Conservation (phyloP, 2,329 filamentous ascomycete genomes). For the Phialemoniopsis sp. region DNA sequence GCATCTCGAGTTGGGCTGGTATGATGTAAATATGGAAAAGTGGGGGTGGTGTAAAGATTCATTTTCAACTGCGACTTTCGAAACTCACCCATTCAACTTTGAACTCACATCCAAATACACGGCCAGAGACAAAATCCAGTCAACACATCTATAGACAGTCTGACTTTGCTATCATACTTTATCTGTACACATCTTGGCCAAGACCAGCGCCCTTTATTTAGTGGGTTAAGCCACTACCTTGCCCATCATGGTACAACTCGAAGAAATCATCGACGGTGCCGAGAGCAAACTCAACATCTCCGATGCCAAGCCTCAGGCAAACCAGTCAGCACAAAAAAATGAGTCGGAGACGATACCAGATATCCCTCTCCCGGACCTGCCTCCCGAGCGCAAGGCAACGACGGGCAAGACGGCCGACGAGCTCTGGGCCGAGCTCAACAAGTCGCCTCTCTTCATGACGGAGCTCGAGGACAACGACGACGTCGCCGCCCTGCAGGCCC, state of each 20-base stretch:
- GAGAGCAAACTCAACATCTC: slow-evolving; percentile 8
- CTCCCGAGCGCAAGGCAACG: slow-evolving; percentile 35
- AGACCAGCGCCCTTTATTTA: too few relatives aligned
- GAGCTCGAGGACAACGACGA: slow-evolving; percentile 80
- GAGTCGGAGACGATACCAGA: slow-evolving; percentile 3
- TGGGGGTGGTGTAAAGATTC: too few relatives aligned
- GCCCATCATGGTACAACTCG: slow-evolving; percentile 10
- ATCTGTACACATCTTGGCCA: too few relatives aligned
- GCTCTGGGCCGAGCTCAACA: slow-evolving; percentile 52
- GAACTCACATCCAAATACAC: too few relatives aligned
- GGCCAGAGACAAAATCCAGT: too few relatives aligned
- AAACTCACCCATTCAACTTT: too few relatives aligned
- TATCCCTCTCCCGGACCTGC: slow-evolving; percentile 33
- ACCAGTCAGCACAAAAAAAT: not conserved
- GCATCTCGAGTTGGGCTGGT: too few relatives aligned
- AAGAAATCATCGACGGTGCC: slow-evolving; percentile 10
- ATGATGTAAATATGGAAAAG: too few relatives aligned
- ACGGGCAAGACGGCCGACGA: slow-evolving; percentile 48
- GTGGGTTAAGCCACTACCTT: too few relatives aligned
- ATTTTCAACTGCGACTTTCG: too few relatives aligned
- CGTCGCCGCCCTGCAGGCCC: slow-evolving; percentile 80
- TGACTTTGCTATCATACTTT: too few relatives aligned
- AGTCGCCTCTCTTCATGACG: slow-evolving; percentile 90
- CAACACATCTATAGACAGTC: too few relatives aligned
- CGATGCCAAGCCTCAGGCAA: not conserved